Evolutionary conservation across 2,329 filamentous ascomycete species (phyloP).

Genomic region (Tolypocladium album): DNA sequence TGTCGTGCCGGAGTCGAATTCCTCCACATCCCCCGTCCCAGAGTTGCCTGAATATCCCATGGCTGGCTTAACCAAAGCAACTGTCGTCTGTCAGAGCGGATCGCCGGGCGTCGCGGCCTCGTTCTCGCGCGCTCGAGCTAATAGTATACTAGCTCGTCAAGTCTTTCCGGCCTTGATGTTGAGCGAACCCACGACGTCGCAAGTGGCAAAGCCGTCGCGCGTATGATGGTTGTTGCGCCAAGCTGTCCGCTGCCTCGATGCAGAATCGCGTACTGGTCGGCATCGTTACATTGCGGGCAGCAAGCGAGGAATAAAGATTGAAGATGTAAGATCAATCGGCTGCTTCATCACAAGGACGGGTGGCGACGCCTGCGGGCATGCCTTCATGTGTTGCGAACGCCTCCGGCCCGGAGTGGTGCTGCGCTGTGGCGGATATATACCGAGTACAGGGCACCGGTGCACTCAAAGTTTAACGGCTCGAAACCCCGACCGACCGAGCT

Average conservation of each 20-base stretch:
- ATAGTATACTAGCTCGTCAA: not conserved
- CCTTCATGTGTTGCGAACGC: not conserved
- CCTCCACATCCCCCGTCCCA: not conserved
- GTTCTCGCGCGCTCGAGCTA: not conserved
- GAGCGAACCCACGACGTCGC: not conserved
- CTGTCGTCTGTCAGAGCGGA: not conserved
- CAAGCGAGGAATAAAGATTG: not conserved
- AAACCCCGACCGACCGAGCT: not conserved
- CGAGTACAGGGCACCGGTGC: not conserved
- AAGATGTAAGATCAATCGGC: not conserved
- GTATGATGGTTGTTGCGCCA: not conserved
- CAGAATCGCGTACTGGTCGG: not conserved
- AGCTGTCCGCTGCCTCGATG: not conserved
- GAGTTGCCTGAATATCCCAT: not conserved
- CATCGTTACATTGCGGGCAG: not conserved
- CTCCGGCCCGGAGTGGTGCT: not conserved
- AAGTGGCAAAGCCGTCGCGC: not conserved
- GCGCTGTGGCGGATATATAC: not conserved
- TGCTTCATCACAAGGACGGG: not conserved
- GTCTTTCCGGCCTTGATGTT: not conserved
- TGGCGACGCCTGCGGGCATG: not conserved
- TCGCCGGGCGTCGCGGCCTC: not conserved
- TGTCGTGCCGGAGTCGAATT: not conserved
- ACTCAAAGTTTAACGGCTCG: not conserved
- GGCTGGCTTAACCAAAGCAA: not conserved